Evolutionary conservation across 1,284 basidiomycete species (phyloP).

Genomic region (Amylostereum areolatum): DNA sequence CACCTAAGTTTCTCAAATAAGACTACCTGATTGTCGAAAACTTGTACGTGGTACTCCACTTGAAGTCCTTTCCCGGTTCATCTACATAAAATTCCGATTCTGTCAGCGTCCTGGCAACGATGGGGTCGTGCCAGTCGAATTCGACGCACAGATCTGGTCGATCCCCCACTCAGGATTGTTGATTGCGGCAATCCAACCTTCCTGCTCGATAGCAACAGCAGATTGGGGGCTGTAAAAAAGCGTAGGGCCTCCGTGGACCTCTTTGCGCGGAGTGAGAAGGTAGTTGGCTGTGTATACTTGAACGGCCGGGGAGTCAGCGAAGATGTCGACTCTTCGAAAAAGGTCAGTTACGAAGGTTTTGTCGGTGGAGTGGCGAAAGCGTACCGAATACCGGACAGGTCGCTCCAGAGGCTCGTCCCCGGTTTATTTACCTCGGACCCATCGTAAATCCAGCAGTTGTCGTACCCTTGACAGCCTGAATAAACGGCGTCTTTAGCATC

Average conservation of each 20-base stretch:
- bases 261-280: constrained; percentile 42
- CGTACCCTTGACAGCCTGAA: constrained; percentile 35
- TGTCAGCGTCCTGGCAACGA: background rate
- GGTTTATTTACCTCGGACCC: constrained; percentile 14
- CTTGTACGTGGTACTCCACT: constrained; percentile 38
- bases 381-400: constrained; percentile 44
- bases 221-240: constrained; percentile 37
- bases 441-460: constrained; percentile 44
- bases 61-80: constrained; percentile 32
- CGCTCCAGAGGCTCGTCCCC: constrained; percentile 32
- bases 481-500: constrained; percentile 1
- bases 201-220: constrained; percentile 51
- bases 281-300: constrained; percentile 43
- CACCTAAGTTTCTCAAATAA: background rate
- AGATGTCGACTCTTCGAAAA: constrained; percentile 38
- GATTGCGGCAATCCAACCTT: constrained; percentile 50
- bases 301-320: constrained; percentile 43
- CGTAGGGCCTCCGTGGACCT: constrained; percentile 41
- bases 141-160: constrained; percentile 45
- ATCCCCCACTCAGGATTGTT: constrained; percentile 49
- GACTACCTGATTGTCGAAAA: constrained; percentile 28
- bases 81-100: constrained; percentile 18
- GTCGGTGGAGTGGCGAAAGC: background rate
- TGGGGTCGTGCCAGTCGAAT: constrained; percentile 2
- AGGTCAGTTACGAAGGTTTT: background rate